These are phyloP conservation scores for Fusarium miscanthi DNA, from an alignment of 2,329 filamentous ascomycete genomes.

Conservation along the genomic window DNA sequence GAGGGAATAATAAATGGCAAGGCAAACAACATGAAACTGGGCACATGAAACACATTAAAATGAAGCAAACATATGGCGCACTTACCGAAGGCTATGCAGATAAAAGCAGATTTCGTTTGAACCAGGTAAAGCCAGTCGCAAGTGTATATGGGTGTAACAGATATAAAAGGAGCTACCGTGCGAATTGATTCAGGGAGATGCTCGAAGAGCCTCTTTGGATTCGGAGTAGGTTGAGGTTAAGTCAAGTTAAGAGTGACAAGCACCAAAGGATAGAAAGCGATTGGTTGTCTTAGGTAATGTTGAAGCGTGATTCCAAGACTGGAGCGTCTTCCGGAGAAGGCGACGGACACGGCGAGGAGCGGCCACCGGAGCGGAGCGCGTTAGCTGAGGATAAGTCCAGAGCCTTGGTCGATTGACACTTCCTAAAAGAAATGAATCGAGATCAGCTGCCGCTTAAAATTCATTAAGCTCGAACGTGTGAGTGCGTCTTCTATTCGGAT, in stretches of 20 bases:
- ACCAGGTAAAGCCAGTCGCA: neutral
- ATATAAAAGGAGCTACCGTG: conserved; percentile 2
- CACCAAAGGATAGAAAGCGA: conserved; percentile 17
- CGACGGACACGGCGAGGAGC: conserved; percentile 37
- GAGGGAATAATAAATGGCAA: neutral
- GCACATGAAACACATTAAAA: conserved; percentile 14
- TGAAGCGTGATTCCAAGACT: conserved; percentile 21
- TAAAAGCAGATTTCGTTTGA: neutral
- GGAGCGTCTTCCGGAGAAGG: conserved; percentile 34
- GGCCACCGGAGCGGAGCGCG: conserved; percentile 24
- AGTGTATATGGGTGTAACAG: neutral
- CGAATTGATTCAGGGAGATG: conserved; percentile 1
- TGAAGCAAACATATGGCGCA: conserved; percentile 29
- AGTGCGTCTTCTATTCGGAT: conserved; percentile 22
- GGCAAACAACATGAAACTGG: conserved; percentile 8
- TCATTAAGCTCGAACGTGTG: neutral
- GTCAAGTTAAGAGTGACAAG: conserved; percentile 26
- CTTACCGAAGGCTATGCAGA: conserved; percentile 22
- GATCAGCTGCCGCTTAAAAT: neutral
- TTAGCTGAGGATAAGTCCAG: conserved; percentile 27
- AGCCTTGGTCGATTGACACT: conserved; percentile 24
- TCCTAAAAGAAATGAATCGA: conserved; percentile 18
- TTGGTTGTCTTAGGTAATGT: conserved; percentile 29
- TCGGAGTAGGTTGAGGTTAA: conserved; percentile 16
- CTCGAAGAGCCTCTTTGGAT: conserved; percentile 15